Evolutionary conservation across 768 basidiomycete species (phyloP).

Genomic region (Tephrocybe sp.): DNA sequence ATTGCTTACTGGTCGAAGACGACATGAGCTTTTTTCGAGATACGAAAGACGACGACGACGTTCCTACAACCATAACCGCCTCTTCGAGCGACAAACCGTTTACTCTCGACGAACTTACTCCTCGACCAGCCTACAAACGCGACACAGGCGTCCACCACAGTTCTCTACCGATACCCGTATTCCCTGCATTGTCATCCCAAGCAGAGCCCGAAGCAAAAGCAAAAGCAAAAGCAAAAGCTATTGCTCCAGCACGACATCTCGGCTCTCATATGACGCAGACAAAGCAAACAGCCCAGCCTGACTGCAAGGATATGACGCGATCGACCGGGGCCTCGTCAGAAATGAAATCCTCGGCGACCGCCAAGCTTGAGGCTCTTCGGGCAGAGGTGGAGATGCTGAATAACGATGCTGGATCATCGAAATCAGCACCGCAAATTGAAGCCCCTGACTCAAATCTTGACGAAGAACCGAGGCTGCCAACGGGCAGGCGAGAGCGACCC

Average conservation of each 20-base stretch:
- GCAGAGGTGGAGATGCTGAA: constrained; percentile 27
- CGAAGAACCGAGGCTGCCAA: background rate
- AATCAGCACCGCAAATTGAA: background rate
- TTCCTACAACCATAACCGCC: constrained; percentile 31
- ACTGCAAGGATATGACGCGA: constrained; percentile 15
- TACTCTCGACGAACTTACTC: constrained; percentile 36
- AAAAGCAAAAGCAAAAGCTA: constrained; percentile 8
- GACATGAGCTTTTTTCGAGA: constrained; percentile 46
- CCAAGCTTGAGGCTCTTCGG: constrained; percentile 18
- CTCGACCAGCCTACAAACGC: constrained; percentile 4
- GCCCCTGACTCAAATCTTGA: background rate
- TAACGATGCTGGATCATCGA: constrained; percentile 13
- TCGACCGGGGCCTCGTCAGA: no score
- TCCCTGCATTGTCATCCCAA: background rate
- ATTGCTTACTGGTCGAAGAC: constrained; percentile 53
- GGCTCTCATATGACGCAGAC: background rate
- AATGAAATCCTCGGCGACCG: constrained; percentile 17
- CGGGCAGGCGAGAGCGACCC: background rate
- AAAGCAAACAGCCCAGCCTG: constrained; percentile 17
- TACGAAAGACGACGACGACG: constrained; percentile 28
- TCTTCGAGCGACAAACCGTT: constrained; percentile 28
- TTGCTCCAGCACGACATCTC: background rate
- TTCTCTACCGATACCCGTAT: background rate
- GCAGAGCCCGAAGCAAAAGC: constrained; percentile 1
- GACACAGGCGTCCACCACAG: background rate